A percentile compares a stretch with the other conserved stretches of the same genome.
These are phyloP conservation scores for Taphrina sp. DNA, from an alignment of 1,139 yeast species.

Conservation along the genomic window DNA sequence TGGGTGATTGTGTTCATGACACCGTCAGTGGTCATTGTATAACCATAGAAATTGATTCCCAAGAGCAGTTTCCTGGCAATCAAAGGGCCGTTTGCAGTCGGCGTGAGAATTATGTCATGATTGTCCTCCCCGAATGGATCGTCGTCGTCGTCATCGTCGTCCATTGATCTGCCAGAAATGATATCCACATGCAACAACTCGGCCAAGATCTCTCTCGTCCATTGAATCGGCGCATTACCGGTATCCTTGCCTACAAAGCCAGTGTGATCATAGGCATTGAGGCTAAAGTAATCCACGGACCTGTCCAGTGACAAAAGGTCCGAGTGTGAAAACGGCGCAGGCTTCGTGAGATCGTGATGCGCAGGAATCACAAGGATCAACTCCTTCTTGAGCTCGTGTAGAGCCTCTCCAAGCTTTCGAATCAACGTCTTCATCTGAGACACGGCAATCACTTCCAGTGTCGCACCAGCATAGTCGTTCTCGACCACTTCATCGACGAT, in stretches of 20 bases:
- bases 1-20: constrained; percentile 23
- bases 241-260: constrained; percentile 1
- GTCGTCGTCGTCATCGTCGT: constrained; percentile 6
- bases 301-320: neutral
- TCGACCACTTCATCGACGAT: constrained; percentile 1
- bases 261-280: constrained; percentile 25
- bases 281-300: constrained; percentile 13
- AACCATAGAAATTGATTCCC: constrained; percentile 25
- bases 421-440: constrained; percentile 14
- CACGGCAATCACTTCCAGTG: constrained; percentile 8
- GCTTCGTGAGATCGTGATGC: constrained; percentile 5
- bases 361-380: constrained; percentile 24
- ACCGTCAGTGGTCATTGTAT: constrained; percentile 23
- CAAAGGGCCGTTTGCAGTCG: no score
- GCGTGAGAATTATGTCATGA: neutral
- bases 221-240: constrained; percentile 25
- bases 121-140: constrained; percentile 9
- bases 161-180: neutral
- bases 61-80: constrained; percentile 7
- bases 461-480: constrained; percentile 8
- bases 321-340: constrained; percentile 5
- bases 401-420: constrained; percentile 8
- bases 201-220: constrained; percentile 18
- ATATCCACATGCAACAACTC: neutral
- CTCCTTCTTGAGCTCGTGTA: neutral